Evolutionary conservation across 1,139 yeast genomes (phyloP).

Genomic region (Pneumocystis wakefieldiae): DNA sequence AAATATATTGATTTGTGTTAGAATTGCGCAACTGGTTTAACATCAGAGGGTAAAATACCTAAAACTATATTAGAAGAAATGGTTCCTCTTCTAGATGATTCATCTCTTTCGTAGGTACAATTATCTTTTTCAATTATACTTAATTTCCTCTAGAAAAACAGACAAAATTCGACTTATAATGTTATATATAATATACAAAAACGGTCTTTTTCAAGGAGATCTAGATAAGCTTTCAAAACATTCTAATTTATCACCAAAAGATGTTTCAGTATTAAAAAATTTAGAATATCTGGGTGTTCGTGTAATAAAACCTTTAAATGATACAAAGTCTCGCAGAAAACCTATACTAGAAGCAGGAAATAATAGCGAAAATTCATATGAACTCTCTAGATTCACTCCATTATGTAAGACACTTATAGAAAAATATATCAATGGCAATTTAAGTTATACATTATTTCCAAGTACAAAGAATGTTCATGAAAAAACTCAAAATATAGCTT

Average conservation of each 20-base stretch:
- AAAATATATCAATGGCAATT: conserved; percentile 32
- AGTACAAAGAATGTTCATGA: conserved; percentile 62
- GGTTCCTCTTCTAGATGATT: conserved; percentile 41
- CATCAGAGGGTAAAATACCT: conserved; percentile 52
- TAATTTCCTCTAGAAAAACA: conserved; percentile 25
- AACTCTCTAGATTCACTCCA: conserved; percentile 65
- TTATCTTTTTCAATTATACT: conserved; percentile 22
- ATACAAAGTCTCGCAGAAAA: conserved; percentile 10
- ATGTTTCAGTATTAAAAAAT: conserved; percentile 49
- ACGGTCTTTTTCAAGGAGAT: conserved; percentile 69
- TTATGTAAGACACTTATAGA: conserved; percentile 49
- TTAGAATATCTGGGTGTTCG: conserved; percentile 53
- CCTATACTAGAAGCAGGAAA: conserved; percentile 19
- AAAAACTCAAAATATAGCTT: conserved; percentile 20
- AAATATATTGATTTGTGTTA: conserved; percentile 29
- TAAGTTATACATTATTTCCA: conserved; percentile 51
- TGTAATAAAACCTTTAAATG: conserved; percentile 39
- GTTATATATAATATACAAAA: conserved; percentile 65
- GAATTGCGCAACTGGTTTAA: conserved; percentile 59
- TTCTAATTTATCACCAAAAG: conserved; percentile 46
- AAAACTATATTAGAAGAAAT: conserved; percentile 54
- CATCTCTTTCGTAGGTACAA: conserved; percentile 13
- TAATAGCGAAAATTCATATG: conserved; percentile 50
- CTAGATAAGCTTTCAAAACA: conserved; percentile 55
- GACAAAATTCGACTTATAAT: conserved; percentile 70